Conservation (phyloP, 805 yeast genomes). For the Teunomyces stri region DNA sequence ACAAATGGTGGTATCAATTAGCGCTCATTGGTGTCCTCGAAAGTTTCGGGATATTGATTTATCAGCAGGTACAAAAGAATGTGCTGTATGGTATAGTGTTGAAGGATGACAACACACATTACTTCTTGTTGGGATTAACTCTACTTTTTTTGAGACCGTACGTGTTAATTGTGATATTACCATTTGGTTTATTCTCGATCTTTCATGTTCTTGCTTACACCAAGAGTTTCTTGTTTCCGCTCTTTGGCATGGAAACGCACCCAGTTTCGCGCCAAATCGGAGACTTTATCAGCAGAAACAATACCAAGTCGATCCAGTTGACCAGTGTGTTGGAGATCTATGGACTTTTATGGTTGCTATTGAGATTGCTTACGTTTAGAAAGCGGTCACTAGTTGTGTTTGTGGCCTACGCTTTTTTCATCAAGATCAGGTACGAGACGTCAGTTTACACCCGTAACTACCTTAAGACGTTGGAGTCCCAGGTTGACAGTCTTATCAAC, state of each 20-base stretch:
- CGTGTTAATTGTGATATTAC: slow-evolving; percentile 60
- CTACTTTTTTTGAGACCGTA: slow-evolving; percentile 51
- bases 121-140: slow-evolving; percentile 58
- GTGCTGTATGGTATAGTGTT: slow-evolving; percentile 22
- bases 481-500: slow-evolving; percentile 32
- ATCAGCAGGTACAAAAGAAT: slow-evolving; percentile 45
- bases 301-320: slow-evolving; percentile 37
- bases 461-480: slow-evolving; percentile 65
- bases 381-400: slow-evolving; percentile 61
- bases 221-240: slow-evolving; percentile 65
- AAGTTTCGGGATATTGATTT: slow-evolving; percentile 74
- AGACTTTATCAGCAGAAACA: slow-evolving; percentile 33
- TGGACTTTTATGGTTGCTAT: slow-evolving; percentile 44
- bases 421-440: slow-evolving; percentile 75
- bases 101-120: slow-evolving; percentile 69
- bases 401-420: slow-evolving; percentile 55
- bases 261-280: slow-evolving; percentile 39
- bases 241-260: slow-evolving; percentile 38
- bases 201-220: slow-evolving; percentile 80
- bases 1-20: slow-evolving; percentile 50
- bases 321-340: slow-evolving; percentile 39
- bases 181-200: slow-evolving; percentile 72
- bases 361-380: slow-evolving; percentile 59
- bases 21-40: slow-evolving; percentile 63
- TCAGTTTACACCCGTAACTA: slow-evolving; percentile 69